phyloP scores from a whole-genome alignment of 805 yeast species.

The Cyberlindnera veronae region DNA sequence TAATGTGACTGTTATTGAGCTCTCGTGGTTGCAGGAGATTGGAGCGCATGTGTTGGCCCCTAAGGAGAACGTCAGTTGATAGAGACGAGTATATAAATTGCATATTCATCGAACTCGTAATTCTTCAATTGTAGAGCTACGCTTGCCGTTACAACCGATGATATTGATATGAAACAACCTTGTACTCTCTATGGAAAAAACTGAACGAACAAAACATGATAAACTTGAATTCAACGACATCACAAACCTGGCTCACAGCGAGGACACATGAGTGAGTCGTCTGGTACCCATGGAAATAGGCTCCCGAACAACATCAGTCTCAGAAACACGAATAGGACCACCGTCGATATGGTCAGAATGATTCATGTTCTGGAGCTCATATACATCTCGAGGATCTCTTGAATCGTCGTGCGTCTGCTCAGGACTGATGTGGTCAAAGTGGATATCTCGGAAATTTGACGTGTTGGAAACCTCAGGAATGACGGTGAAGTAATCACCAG shows the following conservation, averaged over 20 bases:
- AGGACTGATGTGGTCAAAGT: constrained; percentile 11
- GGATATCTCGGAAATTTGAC: constrained; percentile 15
- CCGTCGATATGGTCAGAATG: constrained; percentile 3
- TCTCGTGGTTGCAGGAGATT: constrained; percentile 82
- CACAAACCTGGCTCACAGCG: constrained; percentile 1
- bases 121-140: no score
- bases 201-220: neutral
- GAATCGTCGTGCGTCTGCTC: neutral
- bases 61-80: constrained; percentile 11
- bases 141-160: no score
- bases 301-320: constrained; percentile 6
- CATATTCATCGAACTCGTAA: no score
- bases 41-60: constrained; percentile 23
- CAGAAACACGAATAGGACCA: constrained; percentile 11
- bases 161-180: neutral
- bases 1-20: constrained; percentile 74
- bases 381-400: constrained; percentile 1
- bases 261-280: constrained; percentile 8
- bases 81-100: neutral
- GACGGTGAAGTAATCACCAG: constrained; percentile 6
- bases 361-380: constrained; percentile 4
- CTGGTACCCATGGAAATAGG: constrained; percentile 8
- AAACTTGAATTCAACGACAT: neutral
- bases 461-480: no score
- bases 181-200: neutral